phyloP scores from a whole-genome alignment of 192 early-diverging fungal species.

The Coemansia sp. region DNA sequence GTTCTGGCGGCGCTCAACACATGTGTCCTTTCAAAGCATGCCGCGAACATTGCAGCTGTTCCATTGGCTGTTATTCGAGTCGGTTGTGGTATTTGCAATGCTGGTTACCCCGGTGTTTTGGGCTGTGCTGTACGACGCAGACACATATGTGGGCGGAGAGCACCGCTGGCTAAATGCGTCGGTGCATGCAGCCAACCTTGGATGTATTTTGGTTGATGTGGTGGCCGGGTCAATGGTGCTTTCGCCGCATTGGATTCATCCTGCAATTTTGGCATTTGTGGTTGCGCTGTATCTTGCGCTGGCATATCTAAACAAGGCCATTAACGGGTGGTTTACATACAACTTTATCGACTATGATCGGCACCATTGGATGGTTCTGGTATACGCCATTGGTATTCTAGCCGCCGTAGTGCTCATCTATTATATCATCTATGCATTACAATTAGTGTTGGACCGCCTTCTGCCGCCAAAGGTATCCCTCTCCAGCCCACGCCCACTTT shows the following conservation, averaged over 20 bases:
- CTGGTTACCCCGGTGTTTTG: conserved; percentile 41
- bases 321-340: conserved; percentile 43
- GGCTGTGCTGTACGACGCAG: conserved; percentile 29
- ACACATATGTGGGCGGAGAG: conserved; percentile 3
- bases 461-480: conserved; percentile 9
- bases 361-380: conserved; percentile 16
- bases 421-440: conserved; percentile 29
- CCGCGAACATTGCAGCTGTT: conserved; percentile 33
- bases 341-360: conserved; percentile 39
- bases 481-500: too few relatives aligned
- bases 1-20: conserved; percentile 4
- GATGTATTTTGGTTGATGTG: conserved; percentile 25
- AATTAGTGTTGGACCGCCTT: conserved; percentile 24
- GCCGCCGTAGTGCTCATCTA: conserved; percentile 25
- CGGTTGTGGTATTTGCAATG: conserved; percentile 31
- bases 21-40: conserved; percentile 19
- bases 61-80: conserved; percentile 51
- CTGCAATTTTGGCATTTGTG: conserved; percentile 16
- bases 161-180: conserved; percentile 34
- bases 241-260: conserved; percentile 43
- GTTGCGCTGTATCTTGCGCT: conserved; percentile 32
- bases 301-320: conserved; percentile 35
- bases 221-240: conserved; percentile 31
- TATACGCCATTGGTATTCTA: conserved; percentile 19
- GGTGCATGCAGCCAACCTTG: conserved; percentile 35